Percentiles rank a stretch among this genome's conserved stretches.
Evolutionary conservation across 139 green algal genomes (phyloP).

Genomic region (Pleodorina starrii): DNA sequence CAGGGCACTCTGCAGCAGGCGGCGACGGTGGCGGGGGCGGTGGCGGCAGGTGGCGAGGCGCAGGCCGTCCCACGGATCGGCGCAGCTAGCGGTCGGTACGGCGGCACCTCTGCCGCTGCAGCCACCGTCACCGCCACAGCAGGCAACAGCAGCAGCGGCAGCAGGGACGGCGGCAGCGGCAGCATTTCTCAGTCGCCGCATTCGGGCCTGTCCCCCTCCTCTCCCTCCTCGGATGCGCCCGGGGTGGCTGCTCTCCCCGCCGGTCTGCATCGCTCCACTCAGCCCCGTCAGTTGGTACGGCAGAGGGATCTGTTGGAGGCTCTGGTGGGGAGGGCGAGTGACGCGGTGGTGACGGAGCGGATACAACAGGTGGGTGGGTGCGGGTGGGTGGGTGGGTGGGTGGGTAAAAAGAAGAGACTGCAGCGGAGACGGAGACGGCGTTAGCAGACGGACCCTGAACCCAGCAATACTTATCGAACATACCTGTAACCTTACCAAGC

Average conservation of each 20-base stretch:
- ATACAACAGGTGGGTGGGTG: not conserved
- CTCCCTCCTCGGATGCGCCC: too few relatives aligned
- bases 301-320: slow-evolving; percentile 31
- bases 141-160: too few relatives aligned
- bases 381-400: not conserved
- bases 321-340: not conserved
- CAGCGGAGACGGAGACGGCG: not conserved
- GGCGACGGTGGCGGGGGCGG: too few relatives aligned
- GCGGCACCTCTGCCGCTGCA: not conserved
- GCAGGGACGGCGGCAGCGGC: too few relatives aligned
- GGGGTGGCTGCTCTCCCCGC: too few relatives aligned
- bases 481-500: too few relatives aligned
- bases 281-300: not conserved
- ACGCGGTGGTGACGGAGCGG: slow-evolving; percentile 5
- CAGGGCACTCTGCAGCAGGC: not conserved
- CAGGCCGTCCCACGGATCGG: not conserved
- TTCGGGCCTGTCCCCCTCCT: too few relatives aligned
- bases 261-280: too few relatives aligned
- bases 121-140: not conserved
- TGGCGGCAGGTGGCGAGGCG: not conserved
- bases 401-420: not conserved
- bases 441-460: too few relatives aligned
- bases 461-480: too few relatives aligned
- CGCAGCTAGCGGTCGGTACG: not conserved
- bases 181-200: not conserved